These are phyloP conservation scores for Endocladia muricata DNA, from an alignment of 31 red algal species.

Conservation along the genomic window DNA sequence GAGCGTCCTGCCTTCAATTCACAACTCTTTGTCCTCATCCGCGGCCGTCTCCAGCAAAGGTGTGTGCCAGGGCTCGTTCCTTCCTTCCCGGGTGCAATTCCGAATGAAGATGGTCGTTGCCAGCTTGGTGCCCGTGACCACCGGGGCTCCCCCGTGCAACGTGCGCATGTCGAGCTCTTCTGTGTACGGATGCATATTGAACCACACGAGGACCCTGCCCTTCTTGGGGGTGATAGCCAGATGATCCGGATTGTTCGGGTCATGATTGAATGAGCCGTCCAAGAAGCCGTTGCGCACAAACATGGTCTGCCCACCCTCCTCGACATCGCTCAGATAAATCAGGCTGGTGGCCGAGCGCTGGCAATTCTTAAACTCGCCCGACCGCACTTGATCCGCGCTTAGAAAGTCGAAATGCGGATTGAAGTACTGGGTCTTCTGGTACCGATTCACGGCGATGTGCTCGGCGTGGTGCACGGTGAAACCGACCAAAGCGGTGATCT, in stretches of 20 bases:
- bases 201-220: constrained; percentile 51
- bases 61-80: too few relatives aligned
- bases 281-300: constrained; percentile 30
- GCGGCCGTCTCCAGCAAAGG: too few relatives aligned
- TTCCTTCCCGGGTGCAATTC: too few relatives aligned
- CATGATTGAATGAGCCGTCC: constrained; percentile 15
- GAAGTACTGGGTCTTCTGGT: constrained; percentile 27
- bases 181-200: constrained; percentile 58
- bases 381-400: not conserved
- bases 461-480: constrained; percentile 7
- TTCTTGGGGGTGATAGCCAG: constrained; percentile 34
- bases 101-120: constrained; percentile 55
- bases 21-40: too few relatives aligned
- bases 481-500: not conserved
- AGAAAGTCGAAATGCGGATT: constrained; percentile 49
- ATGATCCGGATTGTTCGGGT: constrained; percentile 31
- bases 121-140: constrained; percentile 29
- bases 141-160: constrained; percentile 45
- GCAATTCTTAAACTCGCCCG: constrained; percentile 22
- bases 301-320: constrained; percentile 61
- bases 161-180: constrained; percentile 42
- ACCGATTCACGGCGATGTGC: constrained; percentile 27
- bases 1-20: too few relatives aligned
- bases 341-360: constrained; percentile 58
- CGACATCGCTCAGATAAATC: constrained; percentile 61